Conservation (phyloP, 2,329 filamentous ascomycete genomes). For the Ophiostoma sp. region DNA sequence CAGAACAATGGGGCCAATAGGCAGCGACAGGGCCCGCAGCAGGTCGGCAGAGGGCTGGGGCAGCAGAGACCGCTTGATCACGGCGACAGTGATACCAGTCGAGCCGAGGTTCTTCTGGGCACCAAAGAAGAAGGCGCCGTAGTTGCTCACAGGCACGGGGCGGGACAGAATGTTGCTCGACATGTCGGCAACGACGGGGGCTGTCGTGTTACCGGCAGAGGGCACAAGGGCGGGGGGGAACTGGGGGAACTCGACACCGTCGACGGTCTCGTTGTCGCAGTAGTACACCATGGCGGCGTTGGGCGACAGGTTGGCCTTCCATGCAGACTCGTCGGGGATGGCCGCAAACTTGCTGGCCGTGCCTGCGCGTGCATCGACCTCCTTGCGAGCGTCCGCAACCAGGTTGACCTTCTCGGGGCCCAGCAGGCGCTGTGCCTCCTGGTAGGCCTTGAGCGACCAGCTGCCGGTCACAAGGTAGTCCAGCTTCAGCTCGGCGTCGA, state of each 20-base stretch:
- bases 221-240: slow-evolving; percentile 61
- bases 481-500: slow-evolving; percentile 66
- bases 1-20: slow-evolving; percentile 72
- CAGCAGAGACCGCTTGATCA: slow-evolving; percentile 76
- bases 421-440: slow-evolving; percentile 73
- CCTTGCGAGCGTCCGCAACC: slow-evolving; percentile 34
- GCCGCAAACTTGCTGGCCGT: slow-evolving; percentile 79
- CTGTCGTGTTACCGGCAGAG: slow-evolving; percentile 48
- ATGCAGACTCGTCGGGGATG: slow-evolving; percentile 71
- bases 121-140: slow-evolving; percentile 80
- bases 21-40: slow-evolving; percentile 68
- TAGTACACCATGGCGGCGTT: slow-evolving; percentile 74
- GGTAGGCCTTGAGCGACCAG: slow-evolving; percentile 84
- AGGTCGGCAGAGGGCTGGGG: slow-evolving; percentile 65
- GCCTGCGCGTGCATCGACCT: slow-evolving; percentile 24
- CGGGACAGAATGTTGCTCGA: slow-evolving; percentile 87
- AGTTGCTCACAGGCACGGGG: slow-evolving; percentile 70
- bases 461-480: slow-evolving; percentile 89
- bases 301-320: slow-evolving; percentile 58
- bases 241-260: slow-evolving; percentile 83
- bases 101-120: slow-evolving; percentile 92
- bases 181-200: slow-evolving; percentile 87
- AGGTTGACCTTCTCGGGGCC: slow-evolving; percentile 77
- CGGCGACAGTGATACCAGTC: slow-evolving; percentile 78
- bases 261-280: slow-evolving; percentile 91